phyloP scores from a whole-genome alignment of 2,329 filamentous ascomycete species.

The Penicillium janthinellum region DNA sequence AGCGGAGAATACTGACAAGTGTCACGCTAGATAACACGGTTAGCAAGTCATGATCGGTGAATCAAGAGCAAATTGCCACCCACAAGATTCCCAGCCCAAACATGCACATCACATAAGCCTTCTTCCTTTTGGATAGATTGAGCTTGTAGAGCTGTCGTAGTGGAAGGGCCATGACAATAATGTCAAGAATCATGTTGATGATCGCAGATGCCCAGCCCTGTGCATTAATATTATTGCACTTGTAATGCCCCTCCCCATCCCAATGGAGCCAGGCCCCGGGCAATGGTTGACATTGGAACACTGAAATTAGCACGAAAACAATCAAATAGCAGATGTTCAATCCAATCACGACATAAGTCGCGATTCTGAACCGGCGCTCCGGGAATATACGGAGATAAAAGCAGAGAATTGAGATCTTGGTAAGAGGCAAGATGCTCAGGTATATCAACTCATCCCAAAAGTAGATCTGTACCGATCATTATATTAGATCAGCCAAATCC shows the following conservation, averaged over 20 bases:
- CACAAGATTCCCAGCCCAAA: slow-evolving; percentile 43
- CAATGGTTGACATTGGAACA: slow-evolving; percentile 43
- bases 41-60: slow-evolving; percentile 1
- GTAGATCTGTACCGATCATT: slow-evolving; percentile 29
- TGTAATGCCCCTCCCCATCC: slow-evolving; percentile 37
- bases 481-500: slow-evolving; percentile 20
- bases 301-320: slow-evolving; percentile 38
- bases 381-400: slow-evolving; percentile 50
- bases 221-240: slow-evolving; percentile 41
- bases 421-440: slow-evolving; percentile 35
- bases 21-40: slow-evolving; percentile 39
- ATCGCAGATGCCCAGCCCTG: slow-evolving; percentile 41
- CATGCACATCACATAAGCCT: slow-evolving; percentile 38
- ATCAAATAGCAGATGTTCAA: slow-evolving; percentile 34
- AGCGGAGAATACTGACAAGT: slow-evolving; percentile 49
- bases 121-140: slow-evolving; percentile 32
- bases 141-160: slow-evolving; percentile 31
- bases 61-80: slow-evolving; percentile 9
- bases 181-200: slow-evolving; percentile 36
- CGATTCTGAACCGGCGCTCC: slow-evolving; percentile 34
- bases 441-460: slow-evolving; percentile 38
- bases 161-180: slow-evolving; percentile 34
- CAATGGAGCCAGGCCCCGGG: slow-evolving; percentile 45
- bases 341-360: slow-evolving; percentile 34
- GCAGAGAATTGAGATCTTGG: slow-evolving; percentile 38